These are phyloP conservation scores for Fusarium begoniae DNA, from an alignment of 2,329 filamentous ascomycete genomes.

Conservation along the genomic window DNA sequence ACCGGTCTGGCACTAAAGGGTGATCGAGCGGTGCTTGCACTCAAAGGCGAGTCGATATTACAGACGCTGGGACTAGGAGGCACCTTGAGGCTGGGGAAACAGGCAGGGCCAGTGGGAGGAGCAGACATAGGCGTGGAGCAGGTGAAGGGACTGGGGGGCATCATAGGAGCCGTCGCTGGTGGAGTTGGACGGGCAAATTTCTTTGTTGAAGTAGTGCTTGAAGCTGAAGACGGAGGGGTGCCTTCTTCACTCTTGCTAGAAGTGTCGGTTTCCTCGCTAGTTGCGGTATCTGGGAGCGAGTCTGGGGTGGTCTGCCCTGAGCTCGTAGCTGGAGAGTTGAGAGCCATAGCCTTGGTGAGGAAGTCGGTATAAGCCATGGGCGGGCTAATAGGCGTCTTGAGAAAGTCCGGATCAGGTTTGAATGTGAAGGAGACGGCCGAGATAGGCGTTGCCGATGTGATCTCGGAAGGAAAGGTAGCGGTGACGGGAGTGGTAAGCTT, in stretches of 20 bases:
- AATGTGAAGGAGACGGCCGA: constrained; percentile 54
- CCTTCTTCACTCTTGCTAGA: constrained; percentile 66
- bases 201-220: constrained; percentile 47
- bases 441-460: constrained; percentile 73
- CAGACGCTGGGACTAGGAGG: constrained; percentile 79
- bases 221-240: constrained; percentile 58
- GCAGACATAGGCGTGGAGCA: constrained; percentile 64
- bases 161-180: constrained; percentile 50
- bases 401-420: constrained; percentile 59
- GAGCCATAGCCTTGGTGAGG: constrained; percentile 78
- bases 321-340: constrained; percentile 73
- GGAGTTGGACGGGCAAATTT: constrained; percentile 36
- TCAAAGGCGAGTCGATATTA: constrained; percentile 73
- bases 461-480: constrained; percentile 69
- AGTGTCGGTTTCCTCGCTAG: constrained; percentile 63
- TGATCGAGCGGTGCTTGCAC: constrained; percentile 68
- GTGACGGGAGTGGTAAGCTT: constrained; percentile 71
- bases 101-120: constrained; percentile 66
- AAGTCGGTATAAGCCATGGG: constrained; percentile 93
- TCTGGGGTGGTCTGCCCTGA: constrained; percentile 60
- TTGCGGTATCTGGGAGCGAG: constrained; percentile 64
- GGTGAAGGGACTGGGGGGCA: constrained; percentile 63
- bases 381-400: constrained; percentile 93
- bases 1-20: constrained; percentile 76
- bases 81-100: constrained; percentile 76